These are phyloP conservation scores for Pseudocercospora eumusae DNA, from an alignment of 2,329 filamentous ascomycete genomes.

Conservation along the genomic window DNA sequence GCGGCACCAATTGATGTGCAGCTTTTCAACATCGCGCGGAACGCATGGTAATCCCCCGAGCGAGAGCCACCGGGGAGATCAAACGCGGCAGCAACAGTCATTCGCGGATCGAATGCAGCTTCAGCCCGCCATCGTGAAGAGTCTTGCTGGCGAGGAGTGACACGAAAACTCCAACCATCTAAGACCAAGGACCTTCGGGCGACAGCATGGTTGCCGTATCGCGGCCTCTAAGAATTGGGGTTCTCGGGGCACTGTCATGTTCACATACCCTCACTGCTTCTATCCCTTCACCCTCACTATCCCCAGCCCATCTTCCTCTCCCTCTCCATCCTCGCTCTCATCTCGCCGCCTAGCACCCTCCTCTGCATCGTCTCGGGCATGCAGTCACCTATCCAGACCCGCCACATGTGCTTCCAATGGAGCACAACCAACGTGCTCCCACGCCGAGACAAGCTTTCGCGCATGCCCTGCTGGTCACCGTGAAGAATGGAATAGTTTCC, in stretches of 20 bases:
- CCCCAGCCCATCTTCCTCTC: neutral
- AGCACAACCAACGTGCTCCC: conserved; percentile 4
- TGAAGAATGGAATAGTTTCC: conserved; percentile 10
- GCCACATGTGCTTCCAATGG: conserved; percentile 5
- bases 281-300: neutral
- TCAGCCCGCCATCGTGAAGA: neutral
- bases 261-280: neutral
- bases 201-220: no score
- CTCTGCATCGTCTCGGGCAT: conserved; percentile 4
- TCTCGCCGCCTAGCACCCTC: neutral
- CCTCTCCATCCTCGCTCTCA: conserved; percentile 5
- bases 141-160: neutral
- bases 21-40: neutral
- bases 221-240: no score
- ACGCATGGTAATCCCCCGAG: neutral
- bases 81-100: neutral
- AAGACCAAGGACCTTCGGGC: no score
- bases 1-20: neutral
- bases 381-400: neutral
- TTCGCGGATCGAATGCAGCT: neutral
- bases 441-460: conserved; percentile 5
- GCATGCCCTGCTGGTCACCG: conserved; percentile 8
- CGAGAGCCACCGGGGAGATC: neutral
- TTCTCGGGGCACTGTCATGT: neutral
- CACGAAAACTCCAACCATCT: neutral